Base-by-base conservation (phyloP, 176 grass and related monocot genomes). In the Dendrocalamus sinicus region DNA sequence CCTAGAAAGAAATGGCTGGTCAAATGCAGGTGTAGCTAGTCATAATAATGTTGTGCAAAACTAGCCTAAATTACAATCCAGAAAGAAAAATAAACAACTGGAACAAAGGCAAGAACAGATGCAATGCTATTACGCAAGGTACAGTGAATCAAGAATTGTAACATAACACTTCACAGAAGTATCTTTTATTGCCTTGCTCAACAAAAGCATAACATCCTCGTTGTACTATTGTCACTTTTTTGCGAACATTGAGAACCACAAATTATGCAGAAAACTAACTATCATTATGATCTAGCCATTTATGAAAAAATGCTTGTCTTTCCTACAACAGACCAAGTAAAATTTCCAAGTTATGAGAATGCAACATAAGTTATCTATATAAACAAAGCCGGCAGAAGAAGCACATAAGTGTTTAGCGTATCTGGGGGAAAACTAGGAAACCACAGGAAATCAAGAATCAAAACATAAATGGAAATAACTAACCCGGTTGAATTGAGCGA, bases 401-500 rank as follows among this genome's bases (percentile, higher is more conserved):
- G n/a, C 54, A 2, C 0, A 63, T 4, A 40, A 81, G 0, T 3
- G 41, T 71, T 72, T 14, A 83, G 26, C 8, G 0, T 64, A 13
- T 40, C 14, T 53, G 9, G 7, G 4, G 3, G 4, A 11, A 19
- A 3, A 35, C 6, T 50, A 46, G 6, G 20, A 55, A 84, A 14
- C 28, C 22, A 62, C 2, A 58, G 0, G 5, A n/a, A 45, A 75
- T 37, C 19, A 80, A 65, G 48, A 63, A 58, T 26, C 5, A 26
- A 28, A n/a, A 50, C 0, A 62, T 26, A 58, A 70, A 75, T 62
- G 7, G 67, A 83, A 73, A 74, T 32, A 71, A 84, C 93, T 85
- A 77, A 98, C 95, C 87, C 59, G 43, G 11, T 90, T 90, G 48
- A 98, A 98, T 47, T 43, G n/a, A 65, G 91, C 75, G 47, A 98